phyloP scores from a whole-genome alignment of 148 eudicot species.

The Chenopodium suecicum region DNA sequence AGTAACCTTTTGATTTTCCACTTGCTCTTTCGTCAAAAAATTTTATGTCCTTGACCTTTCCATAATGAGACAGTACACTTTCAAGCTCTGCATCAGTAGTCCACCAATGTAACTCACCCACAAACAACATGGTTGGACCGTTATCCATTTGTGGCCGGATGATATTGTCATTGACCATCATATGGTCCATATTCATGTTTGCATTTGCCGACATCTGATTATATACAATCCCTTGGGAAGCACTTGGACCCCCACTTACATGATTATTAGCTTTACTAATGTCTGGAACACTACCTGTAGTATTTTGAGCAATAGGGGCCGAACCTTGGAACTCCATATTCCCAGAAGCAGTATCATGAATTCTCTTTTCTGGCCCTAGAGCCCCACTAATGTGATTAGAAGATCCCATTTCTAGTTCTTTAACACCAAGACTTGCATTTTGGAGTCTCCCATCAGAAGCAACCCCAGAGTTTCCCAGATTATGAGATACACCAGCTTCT shows the following conservation, averaged over 20 bases:
- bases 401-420: conserved; percentile 35
- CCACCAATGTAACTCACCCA: conserved; percentile 99
- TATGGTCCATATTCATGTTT: conserved; percentile 45
- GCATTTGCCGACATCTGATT: conserved; percentile 39
- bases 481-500: conserved; percentile 34
- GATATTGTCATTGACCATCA: conserved; percentile 43
- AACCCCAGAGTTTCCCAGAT: conserved; percentile 33
- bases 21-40: conserved; percentile 97
- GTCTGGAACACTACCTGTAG: conserved; percentile 21
- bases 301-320: conserved; percentile 38
- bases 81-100: conserved; percentile 94
- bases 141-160: conserved; percentile 57
- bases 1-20: conserved; percentile 96
- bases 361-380: conserved; percentile 38
- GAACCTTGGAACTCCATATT: conserved; percentile 53
- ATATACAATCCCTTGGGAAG: conserved; percentile 41
- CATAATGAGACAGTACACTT: conserved; percentile 69
- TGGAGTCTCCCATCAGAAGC: conserved; percentile 40
- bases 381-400: conserved; percentile 28
- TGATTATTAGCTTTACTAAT: conserved; percentile 36
- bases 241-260: conserved; percentile 34
- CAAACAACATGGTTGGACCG: conserved; percentile 84
- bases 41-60: conserved; percentile 82
- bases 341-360: conserved; percentile 40
- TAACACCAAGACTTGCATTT: conserved; percentile 33